A percentile compares a stretch with the other conserved stretches of the same genome.
These are phyloP conservation scores for Lupinus albus DNA, from an alignment of 306 rosid species.

Conservation along the genomic window DNA sequence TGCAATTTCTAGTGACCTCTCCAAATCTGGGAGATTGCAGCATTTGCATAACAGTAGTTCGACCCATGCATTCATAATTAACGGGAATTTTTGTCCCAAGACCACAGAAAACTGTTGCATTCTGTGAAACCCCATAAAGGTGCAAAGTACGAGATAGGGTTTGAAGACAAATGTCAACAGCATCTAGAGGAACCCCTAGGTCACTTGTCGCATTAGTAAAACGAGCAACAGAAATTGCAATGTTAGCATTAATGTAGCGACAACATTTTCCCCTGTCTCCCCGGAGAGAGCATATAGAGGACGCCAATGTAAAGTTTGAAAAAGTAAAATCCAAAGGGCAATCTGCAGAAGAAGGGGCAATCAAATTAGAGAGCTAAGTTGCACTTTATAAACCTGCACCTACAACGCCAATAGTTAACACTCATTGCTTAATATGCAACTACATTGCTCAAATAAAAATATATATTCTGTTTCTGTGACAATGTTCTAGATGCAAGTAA, in stretches of 20 bases:
- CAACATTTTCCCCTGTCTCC: constrained; percentile 86
- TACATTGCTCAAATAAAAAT: neutral
- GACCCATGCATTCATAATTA: constrained; percentile 83
- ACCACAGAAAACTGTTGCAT: constrained; percentile 82
- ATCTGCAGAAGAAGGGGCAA: constrained; percentile 57
- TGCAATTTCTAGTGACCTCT: constrained; percentile 65
- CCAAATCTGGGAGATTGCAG: constrained; percentile 74
- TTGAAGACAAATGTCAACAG: constrained; percentile 65
- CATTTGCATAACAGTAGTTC: constrained; percentile 78
- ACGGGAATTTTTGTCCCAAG: constrained; percentile 85
- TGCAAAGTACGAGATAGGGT: constrained; percentile 69
- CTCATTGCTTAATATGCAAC: constrained; percentile 32
- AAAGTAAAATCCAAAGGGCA: constrained; percentile 83
- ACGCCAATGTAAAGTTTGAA: constrained; percentile 77
- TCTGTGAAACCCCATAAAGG: constrained; percentile 71
- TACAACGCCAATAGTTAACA: constrained; percentile 24
- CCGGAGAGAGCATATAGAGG: constrained; percentile 71
- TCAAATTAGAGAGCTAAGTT: constrained; percentile 34
- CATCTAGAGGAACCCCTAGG: constrained; percentile 73
- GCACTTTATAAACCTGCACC: constrained; percentile 28
- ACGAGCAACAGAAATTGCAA: constrained; percentile 80
- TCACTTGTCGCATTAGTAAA: constrained; percentile 77
- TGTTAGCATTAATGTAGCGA: constrained; percentile 84
- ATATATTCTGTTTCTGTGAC: constrained; percentile 1
- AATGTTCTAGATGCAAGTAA: constrained; percentile 7